These are phyloP conservation scores for Cytospora schulzeri DNA, from an alignment of 2,329 filamentous ascomycete species.

Conservation along the genomic window DNA sequence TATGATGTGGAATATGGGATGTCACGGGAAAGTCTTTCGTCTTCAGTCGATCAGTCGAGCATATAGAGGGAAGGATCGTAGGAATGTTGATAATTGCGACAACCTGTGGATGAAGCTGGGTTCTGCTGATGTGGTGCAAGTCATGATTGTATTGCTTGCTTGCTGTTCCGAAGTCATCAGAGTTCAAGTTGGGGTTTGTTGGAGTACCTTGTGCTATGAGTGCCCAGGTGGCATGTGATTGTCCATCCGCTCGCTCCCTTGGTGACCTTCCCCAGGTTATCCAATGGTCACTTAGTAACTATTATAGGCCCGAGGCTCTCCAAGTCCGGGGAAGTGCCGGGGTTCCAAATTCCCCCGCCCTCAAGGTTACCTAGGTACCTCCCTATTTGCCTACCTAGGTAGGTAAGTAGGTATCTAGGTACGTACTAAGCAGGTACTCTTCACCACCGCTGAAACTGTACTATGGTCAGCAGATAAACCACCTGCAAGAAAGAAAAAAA, in stretches of 20 bases:
- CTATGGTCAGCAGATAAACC: no score
- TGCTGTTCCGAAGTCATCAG: conserved; percentile 17
- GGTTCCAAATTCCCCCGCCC: background rate
- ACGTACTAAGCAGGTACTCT: background rate
- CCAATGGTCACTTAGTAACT: background rate
- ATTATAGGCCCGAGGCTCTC: conserved; percentile 14
- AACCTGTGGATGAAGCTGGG: background rate
- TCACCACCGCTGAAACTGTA: background rate
- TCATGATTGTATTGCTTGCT: conserved; percentile 1
- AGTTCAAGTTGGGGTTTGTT: background rate
- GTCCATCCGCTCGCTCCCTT: conserved; percentile 4
- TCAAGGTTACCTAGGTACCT: background rate
- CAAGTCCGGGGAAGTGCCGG: conserved; percentile 5
- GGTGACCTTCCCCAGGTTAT: background rate
- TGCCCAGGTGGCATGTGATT: conserved; percentile 21
- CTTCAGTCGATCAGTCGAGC: background rate
- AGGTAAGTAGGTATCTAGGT: background rate
- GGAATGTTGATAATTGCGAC: background rate
- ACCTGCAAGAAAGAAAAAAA: no score
- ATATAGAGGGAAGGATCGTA: background rate
- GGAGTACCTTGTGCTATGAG: background rate
- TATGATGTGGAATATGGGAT: no score
- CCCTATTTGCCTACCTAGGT: background rate
- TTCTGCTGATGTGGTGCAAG: background rate
- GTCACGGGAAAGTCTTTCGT: background rate